phyloP scores from a whole-genome alignment of 2,329 filamentous ascomycete species.

The Penicillium aurantiogriseum region DNA sequence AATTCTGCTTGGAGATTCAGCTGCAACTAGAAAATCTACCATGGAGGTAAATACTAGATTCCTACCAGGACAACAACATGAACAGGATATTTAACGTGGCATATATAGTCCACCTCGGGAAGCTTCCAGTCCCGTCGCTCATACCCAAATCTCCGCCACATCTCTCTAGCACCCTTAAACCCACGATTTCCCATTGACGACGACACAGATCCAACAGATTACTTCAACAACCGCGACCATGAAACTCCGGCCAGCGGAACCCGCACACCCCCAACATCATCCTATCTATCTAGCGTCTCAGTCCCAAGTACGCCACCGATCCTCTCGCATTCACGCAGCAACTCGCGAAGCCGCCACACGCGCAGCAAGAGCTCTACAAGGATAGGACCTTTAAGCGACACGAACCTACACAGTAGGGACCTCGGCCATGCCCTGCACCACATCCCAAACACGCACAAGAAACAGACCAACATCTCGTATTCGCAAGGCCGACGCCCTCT shows the following conservation, averaged over 20 bases:
- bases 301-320: conserved; percentile 45
- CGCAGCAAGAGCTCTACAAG: conserved; percentile 38
- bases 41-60: conserved; percentile 27
- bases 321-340: conserved; percentile 43
- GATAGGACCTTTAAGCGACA: conserved; percentile 34
- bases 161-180: conserved; percentile 61
- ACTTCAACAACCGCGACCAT: conserved; percentile 27
- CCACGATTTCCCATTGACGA: conserved; percentile 54
- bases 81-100: neutral
- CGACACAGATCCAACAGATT: conserved; percentile 38
- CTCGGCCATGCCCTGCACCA: conserved; percentile 28
- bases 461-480: conserved; percentile 2
- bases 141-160: conserved; percentile 58
- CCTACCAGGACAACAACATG: neutral
- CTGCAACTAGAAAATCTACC: conserved; percentile 2
- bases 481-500: conserved; percentile 5
- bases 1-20: conserved; percentile 5
- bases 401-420: conserved; percentile 32
- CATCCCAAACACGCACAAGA: conserved; percentile 6
- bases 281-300: conserved; percentile 44
- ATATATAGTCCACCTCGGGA: conserved; percentile 24
- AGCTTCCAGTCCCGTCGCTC: conserved; percentile 51
- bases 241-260: conserved; percentile 30
- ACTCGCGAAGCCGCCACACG: conserved; percentile 35
- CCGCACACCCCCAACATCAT: conserved; percentile 33